Evolutionary conservation across 2,329 filamentous ascomycete genomes (phyloP), one percentile per base, ranked within the genome.

Genomic region (Cytospora mali): DNA sequence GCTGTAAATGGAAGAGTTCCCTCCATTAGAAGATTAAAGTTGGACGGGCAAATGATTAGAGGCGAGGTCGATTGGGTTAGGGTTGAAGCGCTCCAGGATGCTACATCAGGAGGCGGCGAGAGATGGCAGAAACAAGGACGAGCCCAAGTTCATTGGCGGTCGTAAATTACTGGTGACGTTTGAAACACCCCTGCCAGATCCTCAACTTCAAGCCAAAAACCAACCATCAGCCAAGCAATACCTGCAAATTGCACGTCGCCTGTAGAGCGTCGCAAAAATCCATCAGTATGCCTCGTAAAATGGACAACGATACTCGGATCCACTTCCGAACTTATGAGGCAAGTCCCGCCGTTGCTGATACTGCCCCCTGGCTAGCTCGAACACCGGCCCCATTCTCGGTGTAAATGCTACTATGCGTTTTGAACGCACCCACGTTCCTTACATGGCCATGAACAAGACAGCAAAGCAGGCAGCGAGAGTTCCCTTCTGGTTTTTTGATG

Each of bases 251-350:
- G n/a, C n/a, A 46, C 42, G 42, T 23, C 42, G n/a, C 21, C 42
- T 21, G 13, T 46, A 46, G 11, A 23, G n/a, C 42, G 42, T 13
- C n/a, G 10, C 42, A 46, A 39, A 27, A 23, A 23, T 6, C n/a
- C 11, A 1, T 46, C 42, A 46, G 42, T 6, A 64, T 64, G 62
- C 62, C 62, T 61, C 58, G 62, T 14, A 64, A 64, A 23, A 42
- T 62, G 27, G 62, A 64, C 25, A 64, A 56, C 29, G 58, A 64
- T n/a, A 64, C 62, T 16, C 60, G 62, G 46, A 31, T 58, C 21
- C 58, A 64, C 33, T 64, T 64, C 21, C 53, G 39, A 23, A 62
- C 54, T 23, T 64, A 54, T 21, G 62, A 64, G 58, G 62, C 61
- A 51, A 64, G 62, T 55, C 1, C 11, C 33, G n/a, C 29, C 35